Base-by-base conservation (phyloP, 2,329 filamentous ascomycete species). In the Xylariaceae sp. region DNA sequence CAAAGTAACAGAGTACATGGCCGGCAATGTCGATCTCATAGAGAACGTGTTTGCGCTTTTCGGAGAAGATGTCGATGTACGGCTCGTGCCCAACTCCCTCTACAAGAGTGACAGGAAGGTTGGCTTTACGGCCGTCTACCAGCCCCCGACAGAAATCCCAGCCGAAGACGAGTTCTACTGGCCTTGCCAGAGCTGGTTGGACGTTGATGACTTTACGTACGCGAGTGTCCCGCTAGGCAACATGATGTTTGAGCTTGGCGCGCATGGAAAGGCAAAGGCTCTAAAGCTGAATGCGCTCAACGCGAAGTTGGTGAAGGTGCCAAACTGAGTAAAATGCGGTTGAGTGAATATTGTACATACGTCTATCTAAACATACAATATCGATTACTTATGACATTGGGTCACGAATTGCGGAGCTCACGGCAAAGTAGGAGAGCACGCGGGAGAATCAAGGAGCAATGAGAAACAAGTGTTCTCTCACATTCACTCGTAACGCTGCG, bases 121-220 rank as follows among this genome's bases (percentile, higher is more conserved):
- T 5, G 48, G 48, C 0, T 50, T 50, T 36, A 42, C 48, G 12
- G 48, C 43, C 12, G 39, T 50, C 19, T 50, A 50, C 33, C 48
- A 50, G 30, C 44, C 39, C 14, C 48, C 44, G 2, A 43, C 48
- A 6, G 17, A 15, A 40, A 31, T 47, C 27, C 48, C 44, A 22
- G 43, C 48, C 12, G 43, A 47, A 39, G 48, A 50, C 10, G 39
- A 50, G 39, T 50, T 50, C 44, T 50, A 50, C 44, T 50, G 48
- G 48, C 39, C 48, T n/a, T 50, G 48, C 18, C 19, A 43, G 44
- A 47, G 43, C 17, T 50, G 48, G 48, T 44, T 50, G 15, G 48
- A 50, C 12, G 17, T 50, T 27, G 48, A 50, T 39, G 48, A 50
- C 38, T 50, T 39, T 35, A 50, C 48, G 35, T 50, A 50, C 40